Evolutionary conservation across 2,329 filamentous ascomycete species (phyloP), one percentile per base, ranked within the genome.

Genomic region (Fusarium pseudoanthophilum): DNA sequence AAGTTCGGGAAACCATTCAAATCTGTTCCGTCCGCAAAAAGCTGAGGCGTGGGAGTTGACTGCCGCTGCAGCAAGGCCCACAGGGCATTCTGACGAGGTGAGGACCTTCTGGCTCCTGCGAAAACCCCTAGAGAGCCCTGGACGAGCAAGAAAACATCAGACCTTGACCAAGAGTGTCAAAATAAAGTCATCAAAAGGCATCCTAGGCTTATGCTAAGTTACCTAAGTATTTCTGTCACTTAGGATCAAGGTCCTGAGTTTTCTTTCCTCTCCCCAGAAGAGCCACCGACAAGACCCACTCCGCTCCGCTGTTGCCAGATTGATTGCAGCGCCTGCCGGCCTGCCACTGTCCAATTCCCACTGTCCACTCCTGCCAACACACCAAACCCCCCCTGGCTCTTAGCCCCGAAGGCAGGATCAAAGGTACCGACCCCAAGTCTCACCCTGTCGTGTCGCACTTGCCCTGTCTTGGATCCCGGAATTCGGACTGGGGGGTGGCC

Each of bases 231-330:
- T 39, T 39, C 11, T 39, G 36, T 39, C 18, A 11, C 36, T 11
- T 11, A 39, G 36, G 36, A 39, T 11, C 36, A 20, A 39, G 9
- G 18, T 39, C 18, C 36, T 39, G 9, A 39, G 36, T 20, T 39
- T 39, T 20, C 36, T 20, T 39, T 39, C 36, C 36, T 39, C 36
- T 10, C 36, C 18, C 3, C 18, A 40, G 37, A 39, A 73, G 61
- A 58, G 52, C 60, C 63, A 57, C n/a, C 58, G 37, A 28, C 24
- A 26, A 21, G 51, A 49, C 71, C 73, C 71, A 64, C 66, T 52
- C 58, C 67, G 68, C 71, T 69, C 74, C 75, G 72, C 72, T 69
- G 63, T 71, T 67, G 71, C 75, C 67, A 77, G 71, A 74, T 73
- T 64, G 67, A 61, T 58, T 75, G 62, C 62, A 40, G 58, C 39